Base-by-base conservation (phyloP, 2,329 filamentous ascomycete species). In the Chaetomium strumarium region DNA sequence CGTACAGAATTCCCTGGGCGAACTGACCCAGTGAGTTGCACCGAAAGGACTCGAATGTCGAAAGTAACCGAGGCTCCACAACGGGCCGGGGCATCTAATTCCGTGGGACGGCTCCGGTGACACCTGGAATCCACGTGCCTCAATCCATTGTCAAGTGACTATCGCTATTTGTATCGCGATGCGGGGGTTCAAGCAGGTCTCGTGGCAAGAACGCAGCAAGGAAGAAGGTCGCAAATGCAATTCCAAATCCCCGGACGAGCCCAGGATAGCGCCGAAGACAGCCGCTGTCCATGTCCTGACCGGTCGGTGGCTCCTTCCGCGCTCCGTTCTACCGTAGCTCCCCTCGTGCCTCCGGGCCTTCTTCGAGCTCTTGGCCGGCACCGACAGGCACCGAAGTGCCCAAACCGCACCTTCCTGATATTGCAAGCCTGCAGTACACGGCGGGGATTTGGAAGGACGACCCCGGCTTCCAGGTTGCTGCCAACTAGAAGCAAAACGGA, bases 91-190 rank as follows among this genome's bases (percentile, higher is more conserved):
- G 10, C 24, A 24, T 24, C 24, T 7, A 7, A 24, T 24, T 24
- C 24, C 24, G 24, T 24, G 24, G 24, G 24, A 24, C 40, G 50
- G 42, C 42, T 45, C 46, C 12, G 37, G 53, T 51, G 50, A 43
- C 41, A 49, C 53, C 40, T 37, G 24, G 33, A 43, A 42, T 42
- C 50, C 55, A 58, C 53, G 55, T 55, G 55, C 49, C 50, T 41
- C 37, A 46, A 49, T 53, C 20, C 29, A 29, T 39, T 16, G 52
- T 49, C 43, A 55, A 46, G 48, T 55, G 55, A 53, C 36, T n/a
- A 40, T 24, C 41, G 36, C 40, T 30, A 49, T 45, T 47, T 37
- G 46, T 49, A 31, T 46, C 41, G 51, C 46, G 16, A 13, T 48
- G 51, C 46, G n/a, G 51, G 41, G 45, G 46, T 41, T 46, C 14